A percentile compares a stretch with the other conserved stretches of the same genome.
Evolutionary conservation across 1,284 basidiomycete genomes (phyloP).

Genomic region (Rhodotorula sp.): DNA sequence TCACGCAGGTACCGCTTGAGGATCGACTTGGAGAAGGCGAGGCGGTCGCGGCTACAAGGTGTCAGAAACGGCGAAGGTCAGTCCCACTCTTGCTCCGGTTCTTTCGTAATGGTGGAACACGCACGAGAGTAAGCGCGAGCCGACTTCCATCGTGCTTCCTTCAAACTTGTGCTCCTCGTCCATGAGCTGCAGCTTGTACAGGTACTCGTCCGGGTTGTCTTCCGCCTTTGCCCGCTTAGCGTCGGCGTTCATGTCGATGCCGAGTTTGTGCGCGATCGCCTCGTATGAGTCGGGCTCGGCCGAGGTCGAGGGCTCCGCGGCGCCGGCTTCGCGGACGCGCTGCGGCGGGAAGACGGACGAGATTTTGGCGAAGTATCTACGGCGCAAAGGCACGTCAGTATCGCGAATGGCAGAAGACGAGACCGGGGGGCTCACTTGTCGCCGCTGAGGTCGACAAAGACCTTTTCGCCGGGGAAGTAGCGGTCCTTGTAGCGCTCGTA

Average conservation of each 20-base stretch:
- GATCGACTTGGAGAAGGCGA: conserved; percentile 94
- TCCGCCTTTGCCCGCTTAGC: conserved; percentile 68
- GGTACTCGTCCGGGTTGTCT: conserved; percentile 78
- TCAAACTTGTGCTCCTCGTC: conserved; percentile 52
- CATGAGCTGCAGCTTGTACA: conserved; percentile 82
- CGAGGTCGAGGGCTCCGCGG: conserved; percentile 45
- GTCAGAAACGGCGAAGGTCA: too few species aligned
- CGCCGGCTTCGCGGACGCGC: conserved; percentile 49
- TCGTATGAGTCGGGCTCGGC: conserved; percentile 24
- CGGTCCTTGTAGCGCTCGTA: conserved; percentile 94
- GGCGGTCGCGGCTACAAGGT: conserved; percentile 69
- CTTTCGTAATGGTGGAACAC: conserved; percentile 40
- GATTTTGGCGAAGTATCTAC: conserved; percentile 73
- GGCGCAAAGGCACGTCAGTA: conserved; percentile 2
- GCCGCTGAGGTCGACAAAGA: conserved; percentile 48
- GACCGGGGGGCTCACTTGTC: conserved; percentile 45
- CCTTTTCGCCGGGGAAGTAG: conserved; percentile 80
- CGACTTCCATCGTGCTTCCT: conserved; percentile 76
- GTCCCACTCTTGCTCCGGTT: not conserved
- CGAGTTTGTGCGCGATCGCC: conserved; percentile 62
- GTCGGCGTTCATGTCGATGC: conserved; percentile 68
- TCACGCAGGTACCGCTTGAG: conserved; percentile 93
- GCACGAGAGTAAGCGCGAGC: conserved; percentile 75
- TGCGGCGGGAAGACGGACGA: conserved; percentile 73
- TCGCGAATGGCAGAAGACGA: conserved; percentile 49